Evolutionary conservation across 2,329 filamentous ascomycete genomes (phyloP), one percentile per base, ranked within the genome.

Genomic region (Fusarium sp.): DNA sequence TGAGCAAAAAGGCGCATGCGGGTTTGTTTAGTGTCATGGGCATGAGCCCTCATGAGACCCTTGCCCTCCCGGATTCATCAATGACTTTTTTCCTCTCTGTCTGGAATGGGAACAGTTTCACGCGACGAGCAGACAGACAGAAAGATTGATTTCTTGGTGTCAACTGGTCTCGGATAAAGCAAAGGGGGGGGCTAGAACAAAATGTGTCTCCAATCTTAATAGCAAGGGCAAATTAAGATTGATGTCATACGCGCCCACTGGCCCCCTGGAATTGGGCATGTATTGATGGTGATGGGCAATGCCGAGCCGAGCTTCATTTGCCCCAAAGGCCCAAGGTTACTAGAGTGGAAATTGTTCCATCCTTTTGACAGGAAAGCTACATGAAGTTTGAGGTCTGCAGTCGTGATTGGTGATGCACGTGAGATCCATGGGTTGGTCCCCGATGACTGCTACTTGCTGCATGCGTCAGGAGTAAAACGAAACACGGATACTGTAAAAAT

Each of bases 181-280:
- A 16, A 40, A 25, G 8, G n/a, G 27, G 16, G 16, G 46, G 10
- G 27, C 31, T 51, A 29, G 29, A 18, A 38, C 57, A 9, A n/a
- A 36, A 36, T 10, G 42, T 29, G 46, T 53, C 44, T 34, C 40
- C 67, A 61, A 64, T 65, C 54, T 42, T 50, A 58, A 31, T 51
- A 36, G 18, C 6, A 23, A 59, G 23, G 58, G 69, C 58, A 74
- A 74, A 73, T 73, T 73, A 74, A 69, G 61, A 67, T 74, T 73
- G 71, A 74, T 73, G 71, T 73, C 71, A 74, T 74, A 63, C 67
- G 60, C 67, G 60, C 67, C 71, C 71, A 73, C 69, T 63, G 49
- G 13, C 50, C 62, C 71, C 63, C 63, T 55, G 56, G 49, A 59
- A 49, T 56, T 51, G 40, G 44, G 25, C 25, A 33, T 29, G 50